Evolutionary conservation across 192 early-diverging fungal species (phyloP).

Genomic region (Irineochytrium annulatum): DNA sequence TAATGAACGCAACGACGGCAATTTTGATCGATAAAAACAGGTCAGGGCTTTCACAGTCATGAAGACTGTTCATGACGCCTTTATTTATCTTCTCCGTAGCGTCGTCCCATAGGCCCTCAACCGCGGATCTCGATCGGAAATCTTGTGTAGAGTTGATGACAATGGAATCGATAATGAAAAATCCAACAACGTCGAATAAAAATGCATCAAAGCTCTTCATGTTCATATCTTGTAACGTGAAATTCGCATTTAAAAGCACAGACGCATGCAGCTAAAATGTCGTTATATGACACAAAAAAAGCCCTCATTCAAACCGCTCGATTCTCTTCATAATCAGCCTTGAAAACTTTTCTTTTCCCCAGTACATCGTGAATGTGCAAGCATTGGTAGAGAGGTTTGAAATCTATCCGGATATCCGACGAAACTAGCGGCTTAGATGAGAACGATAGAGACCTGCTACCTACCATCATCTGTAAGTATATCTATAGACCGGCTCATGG

Average conservation of each 20-base stretch:
- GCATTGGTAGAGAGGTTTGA: constrained; percentile 93
- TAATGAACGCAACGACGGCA: constrained; percentile 78
- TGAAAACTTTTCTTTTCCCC: constrained; percentile 81
- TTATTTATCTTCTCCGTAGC: constrained; percentile 77
- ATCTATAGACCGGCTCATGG: constrained; percentile 19
- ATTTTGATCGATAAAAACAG: constrained; percentile 77
- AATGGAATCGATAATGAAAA: constrained; percentile 91
- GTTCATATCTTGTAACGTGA: constrained; percentile 66
- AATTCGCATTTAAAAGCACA: constrained; percentile 68
- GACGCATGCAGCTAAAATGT: constrained; percentile 6
- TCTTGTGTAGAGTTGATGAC: constrained; percentile 83
- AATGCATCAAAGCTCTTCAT: constrained; percentile 66
- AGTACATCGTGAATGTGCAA: constrained; percentile 94
- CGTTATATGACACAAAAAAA: neutral
- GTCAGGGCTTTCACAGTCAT: constrained; percentile 73
- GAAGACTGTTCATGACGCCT: constrained; percentile 73
- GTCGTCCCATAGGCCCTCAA: constrained; percentile 87
- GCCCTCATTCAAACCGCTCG: constrained; percentile 50
- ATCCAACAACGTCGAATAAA: constrained; percentile 89
- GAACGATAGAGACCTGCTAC: constrained; percentile 4
- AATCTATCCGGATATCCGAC: constrained; percentile 65
- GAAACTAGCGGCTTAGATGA: neutral
- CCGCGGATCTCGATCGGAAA: constrained; percentile 79
- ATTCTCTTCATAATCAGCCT: constrained; percentile 83
- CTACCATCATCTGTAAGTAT: constrained; percentile 15